Evolutionary conservation across 352 stramenopile genomes (phyloP).

Genomic region (Saprolegnia parasitica): DNA sequence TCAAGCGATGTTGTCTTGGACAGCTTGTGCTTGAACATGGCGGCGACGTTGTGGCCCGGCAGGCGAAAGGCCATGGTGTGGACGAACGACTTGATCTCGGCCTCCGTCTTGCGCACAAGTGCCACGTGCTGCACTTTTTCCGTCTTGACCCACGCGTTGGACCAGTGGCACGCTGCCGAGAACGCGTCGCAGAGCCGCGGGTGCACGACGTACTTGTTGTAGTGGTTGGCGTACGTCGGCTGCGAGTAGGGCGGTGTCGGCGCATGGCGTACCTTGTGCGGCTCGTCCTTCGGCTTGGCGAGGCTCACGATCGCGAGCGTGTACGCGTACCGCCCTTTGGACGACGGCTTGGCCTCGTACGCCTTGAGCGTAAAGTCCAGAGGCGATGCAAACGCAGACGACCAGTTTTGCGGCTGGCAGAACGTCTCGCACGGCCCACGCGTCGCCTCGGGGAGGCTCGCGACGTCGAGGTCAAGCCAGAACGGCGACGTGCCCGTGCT

Average conservation of each 20-base stretch:
- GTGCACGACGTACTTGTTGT: constrained; percentile 27
- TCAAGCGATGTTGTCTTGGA: constrained; percentile 44
- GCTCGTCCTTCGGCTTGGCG: constrained; percentile 25
- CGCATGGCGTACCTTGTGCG: constrained; percentile 1
- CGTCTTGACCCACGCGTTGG: constrained; percentile 7
- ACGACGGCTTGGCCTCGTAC: constrained; percentile 59
- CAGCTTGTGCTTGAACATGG: constrained; percentile 21
- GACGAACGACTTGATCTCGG: constrained; percentile 31
- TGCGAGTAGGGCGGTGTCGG: neutral
- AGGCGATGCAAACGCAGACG: constrained; percentile 60
- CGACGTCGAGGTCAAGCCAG: constrained; percentile 40
- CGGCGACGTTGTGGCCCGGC: constrained; percentile 26
- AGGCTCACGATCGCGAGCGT: constrained; percentile 35
- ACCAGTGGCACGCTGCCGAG: neutral
- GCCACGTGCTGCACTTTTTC: constrained; percentile 63
- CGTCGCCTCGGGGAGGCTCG: constrained; percentile 62
- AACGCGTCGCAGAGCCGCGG: no score
- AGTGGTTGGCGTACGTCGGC: constrained; percentile 3
- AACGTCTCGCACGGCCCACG: constrained; percentile 63
- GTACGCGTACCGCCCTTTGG: constrained; percentile 47
- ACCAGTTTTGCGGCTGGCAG: constrained; percentile 61
- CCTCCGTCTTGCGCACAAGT: constrained; percentile 46
- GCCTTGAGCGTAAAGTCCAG: constrained; percentile 73
- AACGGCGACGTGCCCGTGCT: constrained; percentile 4
- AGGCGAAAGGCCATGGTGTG: constrained; percentile 31